These are phyloP conservation scores for Arctostaphylos glauca DNA, from an alignment of 148 eudicot genomes.

Conservation along the genomic window DNA sequence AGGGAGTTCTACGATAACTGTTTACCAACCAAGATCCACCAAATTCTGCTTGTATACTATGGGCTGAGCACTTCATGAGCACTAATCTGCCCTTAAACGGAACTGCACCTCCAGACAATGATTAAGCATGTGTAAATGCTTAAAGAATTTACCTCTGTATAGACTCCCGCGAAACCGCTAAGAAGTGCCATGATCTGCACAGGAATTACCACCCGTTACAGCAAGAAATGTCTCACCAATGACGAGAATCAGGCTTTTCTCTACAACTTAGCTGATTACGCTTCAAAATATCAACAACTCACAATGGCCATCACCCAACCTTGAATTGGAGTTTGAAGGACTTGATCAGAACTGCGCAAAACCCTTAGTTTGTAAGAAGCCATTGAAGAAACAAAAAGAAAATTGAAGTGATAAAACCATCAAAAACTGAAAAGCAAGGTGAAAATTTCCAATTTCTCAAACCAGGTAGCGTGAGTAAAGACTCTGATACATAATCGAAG, in stretches of 20 bases:
- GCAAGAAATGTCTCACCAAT: not conserved
- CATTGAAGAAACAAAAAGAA: not conserved
- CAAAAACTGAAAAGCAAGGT: not conserved
- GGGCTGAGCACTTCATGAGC: not conserved
- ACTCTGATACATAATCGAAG: not conserved
- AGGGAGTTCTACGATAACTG: not conserved
- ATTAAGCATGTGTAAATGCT: conserved; percentile 7
- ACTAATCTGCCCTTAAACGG: not conserved
- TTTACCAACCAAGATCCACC: conserved; percentile 6
- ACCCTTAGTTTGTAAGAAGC: conserved; percentile 16
- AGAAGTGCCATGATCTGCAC: conserved; percentile 94
- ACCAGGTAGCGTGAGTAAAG: not conserved
- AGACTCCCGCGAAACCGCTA: conserved; percentile 99
- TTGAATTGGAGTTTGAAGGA: conserved; percentile 86
- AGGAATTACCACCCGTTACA: conserved; percentile 11
- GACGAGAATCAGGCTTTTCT: conserved; percentile 5
- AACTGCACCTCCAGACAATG: conserved; percentile 8
- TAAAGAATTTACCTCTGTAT: conserved; percentile 75
- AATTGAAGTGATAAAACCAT: not conserved
- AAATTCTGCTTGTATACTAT: not conserved
- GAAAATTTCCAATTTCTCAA: not conserved
- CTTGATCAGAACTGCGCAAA: conserved; percentile 81
- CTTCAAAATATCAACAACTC: conserved; percentile 39
- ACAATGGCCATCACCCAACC: conserved; percentile 99
- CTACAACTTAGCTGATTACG: not conserved